Evolutionary conservation across 2,329 filamentous ascomycete genomes (phyloP).

Genomic region (Immersiporthe knoxdaviesiana): DNA sequence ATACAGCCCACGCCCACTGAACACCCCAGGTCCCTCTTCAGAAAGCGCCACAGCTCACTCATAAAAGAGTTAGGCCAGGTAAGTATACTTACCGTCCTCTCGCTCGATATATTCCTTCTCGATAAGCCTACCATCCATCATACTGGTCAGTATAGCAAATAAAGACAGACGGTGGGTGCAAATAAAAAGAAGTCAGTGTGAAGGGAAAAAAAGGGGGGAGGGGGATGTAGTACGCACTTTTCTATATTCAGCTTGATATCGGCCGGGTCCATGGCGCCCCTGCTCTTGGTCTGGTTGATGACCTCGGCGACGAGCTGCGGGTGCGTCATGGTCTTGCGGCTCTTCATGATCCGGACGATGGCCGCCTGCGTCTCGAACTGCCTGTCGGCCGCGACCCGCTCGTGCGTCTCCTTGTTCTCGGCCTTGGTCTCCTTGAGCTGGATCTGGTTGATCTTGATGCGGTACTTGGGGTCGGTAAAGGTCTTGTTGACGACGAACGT

Average conservation of each 20-base stretch:
- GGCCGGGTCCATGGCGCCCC: slow-evolving; percentile 80
- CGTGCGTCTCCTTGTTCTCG: slow-evolving; percentile 92
- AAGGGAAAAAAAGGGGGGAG: background rate
- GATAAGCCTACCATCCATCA: slow-evolving; percentile 66
- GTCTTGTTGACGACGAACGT: slow-evolving; percentile 79
- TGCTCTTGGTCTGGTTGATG: slow-evolving; percentile 83
- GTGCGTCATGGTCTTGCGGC: slow-evolving; percentile 83
- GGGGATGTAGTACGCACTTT: slow-evolving; percentile 63
- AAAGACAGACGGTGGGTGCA: slow-evolving; percentile 10
- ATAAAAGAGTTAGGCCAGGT: slow-evolving; percentile 59
- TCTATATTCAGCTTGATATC: slow-evolving; percentile 99
- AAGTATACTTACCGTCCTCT: slow-evolving; percentile 71
- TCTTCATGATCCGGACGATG: slow-evolving; percentile 97
- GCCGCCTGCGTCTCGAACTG: slow-evolving; percentile 97
- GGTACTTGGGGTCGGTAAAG: slow-evolving; percentile 81
- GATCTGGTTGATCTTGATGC: slow-evolving; percentile 98
- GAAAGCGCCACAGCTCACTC: background rate
- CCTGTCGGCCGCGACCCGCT: slow-evolving; percentile 83
- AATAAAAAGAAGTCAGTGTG: no score
- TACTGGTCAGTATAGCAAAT: background rate
- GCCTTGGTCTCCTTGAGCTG: slow-evolving; percentile 94
- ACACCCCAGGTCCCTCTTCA: slow-evolving; percentile 8
- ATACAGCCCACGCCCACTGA: slow-evolving; percentile 2
- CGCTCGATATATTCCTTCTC: slow-evolving; percentile 93
- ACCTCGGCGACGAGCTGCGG: slow-evolving; percentile 88